A percentile compares a stretch with the other conserved stretches of the same genome.
These are phyloP conservation scores for Cladosporium phlei DNA, from an alignment of 2,329 filamentous ascomycete genomes.

Conservation along the genomic window DNA sequence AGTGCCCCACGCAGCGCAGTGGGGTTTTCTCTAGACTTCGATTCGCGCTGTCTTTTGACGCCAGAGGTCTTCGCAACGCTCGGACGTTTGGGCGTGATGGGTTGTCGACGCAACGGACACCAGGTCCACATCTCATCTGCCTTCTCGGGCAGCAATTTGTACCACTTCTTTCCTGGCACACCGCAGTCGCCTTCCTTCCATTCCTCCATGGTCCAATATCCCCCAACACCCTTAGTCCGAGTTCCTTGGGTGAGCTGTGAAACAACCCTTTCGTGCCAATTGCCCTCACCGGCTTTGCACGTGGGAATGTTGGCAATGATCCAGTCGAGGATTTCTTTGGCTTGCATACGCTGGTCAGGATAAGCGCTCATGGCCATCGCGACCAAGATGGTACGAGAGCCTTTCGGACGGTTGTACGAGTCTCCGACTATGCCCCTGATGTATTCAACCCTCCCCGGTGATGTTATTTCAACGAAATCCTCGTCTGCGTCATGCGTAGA, in stretches of 20 bases:
- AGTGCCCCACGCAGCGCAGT: no score
- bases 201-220: conserved; percentile 11
- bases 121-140: conserved; percentile 21
- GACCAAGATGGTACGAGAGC: conserved; percentile 22
- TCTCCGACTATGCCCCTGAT: conserved; percentile 17
- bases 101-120: conserved; percentile 22
- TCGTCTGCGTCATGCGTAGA: neutral
- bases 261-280: conserved; percentile 15
- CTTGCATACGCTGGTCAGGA: conserved; percentile 20
- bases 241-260: conserved; percentile 2
- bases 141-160: conserved; percentile 19
- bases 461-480: neutral
- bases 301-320: conserved; percentile 26
- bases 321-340: conserved; percentile 23
- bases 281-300: conserved; percentile 17
- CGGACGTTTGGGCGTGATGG: no score
- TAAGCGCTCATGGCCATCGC: conserved; percentile 28
- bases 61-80: no score
- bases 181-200: conserved; percentile 14
- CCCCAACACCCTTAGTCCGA: conserved; percentile 3
- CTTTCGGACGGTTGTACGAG: conserved; percentile 19
- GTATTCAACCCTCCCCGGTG: conserved; percentile 2
- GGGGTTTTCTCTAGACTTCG: no score
- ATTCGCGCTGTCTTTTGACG: no score
- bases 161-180: conserved; percentile 13